Base-by-base conservation (phyloP, 176 grass and related monocot genomes). In the Ananas comosus region DNA sequence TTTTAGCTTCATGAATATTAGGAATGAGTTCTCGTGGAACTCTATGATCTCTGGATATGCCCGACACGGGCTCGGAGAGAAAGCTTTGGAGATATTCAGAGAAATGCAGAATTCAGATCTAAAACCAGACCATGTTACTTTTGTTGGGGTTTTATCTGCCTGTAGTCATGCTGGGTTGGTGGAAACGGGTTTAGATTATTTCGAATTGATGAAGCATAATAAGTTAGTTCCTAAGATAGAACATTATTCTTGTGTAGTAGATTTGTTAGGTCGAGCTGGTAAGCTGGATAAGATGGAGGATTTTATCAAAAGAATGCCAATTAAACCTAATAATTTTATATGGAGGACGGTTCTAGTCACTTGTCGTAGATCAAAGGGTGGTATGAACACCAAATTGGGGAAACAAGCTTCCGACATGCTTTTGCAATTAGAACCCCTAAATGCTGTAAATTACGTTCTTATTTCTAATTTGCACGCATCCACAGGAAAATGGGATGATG, bases 11-110 rank as follows among this genome's bases (percentile, higher is more conserved):
- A 94, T 86, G 78, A 84, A 21, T 68, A 68, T 71, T 13, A 90
- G 65, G 74, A 90, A 94, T 76, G 72, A 94, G 63, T 89, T 94
- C 73, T 83, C 83, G 58, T 94, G 86, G 86, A 94, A 94, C 64
- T 94, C 86, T 53, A 94, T 94, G 90, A 94, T 94, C 76, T 94
- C 85, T 71, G 90, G 80, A 74, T 94, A 81, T 81, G 90, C 83
- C 61, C 80, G 83, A 70, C 83, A 94, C 83, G 90, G 91, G 47
- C 69, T 84, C 22, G 83, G 80, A 64, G 78, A 67, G 71, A 81
- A 94, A 79, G 91, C 86, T 80, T 67, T 87, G 73, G 83, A 86
- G 51, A 75, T 80, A 24, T 94, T 94, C 67, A 74, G 79, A 50
- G 75, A 94, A 84, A 94, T 94, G 91, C 83, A 77, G 64, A 65